Conservation (phyloP, 2,329 filamentous ascomycete species). For the Talaromyces funiculosus region DNA sequence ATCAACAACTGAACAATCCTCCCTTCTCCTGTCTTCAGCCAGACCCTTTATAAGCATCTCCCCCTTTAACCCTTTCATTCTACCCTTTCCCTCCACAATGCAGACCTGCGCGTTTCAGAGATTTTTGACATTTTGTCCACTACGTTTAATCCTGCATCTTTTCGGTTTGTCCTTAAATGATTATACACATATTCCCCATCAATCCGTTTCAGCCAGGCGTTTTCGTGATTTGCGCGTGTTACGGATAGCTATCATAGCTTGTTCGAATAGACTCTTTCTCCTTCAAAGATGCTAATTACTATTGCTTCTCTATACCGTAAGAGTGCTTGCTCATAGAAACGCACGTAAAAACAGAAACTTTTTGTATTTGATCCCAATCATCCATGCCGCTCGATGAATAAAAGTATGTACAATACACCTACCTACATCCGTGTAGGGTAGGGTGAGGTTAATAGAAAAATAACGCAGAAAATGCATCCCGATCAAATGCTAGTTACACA, state of each 20-base stretch:
- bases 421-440: not conserved
- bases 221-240: not conserved
- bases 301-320: not conserved
- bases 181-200: not conserved
- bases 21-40: not conserved
- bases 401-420: not conserved
- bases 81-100: too few relatives aligned
- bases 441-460: not conserved
- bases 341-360: constrained; percentile 5
- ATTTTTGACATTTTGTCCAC: too few relatives aligned
- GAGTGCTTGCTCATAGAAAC: too few relatives aligned
- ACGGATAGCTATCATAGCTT: not conserved
- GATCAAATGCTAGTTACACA: not conserved
- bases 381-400: not conserved
- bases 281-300: not conserved
- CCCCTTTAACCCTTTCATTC: not conserved
- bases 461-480: not conserved
- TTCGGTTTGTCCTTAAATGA: not conserved
- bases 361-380: constrained; percentile 11
- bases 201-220: not conserved
- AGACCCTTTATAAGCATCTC: not conserved
- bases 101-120: too few relatives aligned
- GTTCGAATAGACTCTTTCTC: not conserved
- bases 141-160: too few relatives aligned
- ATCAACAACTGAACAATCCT: not conserved